Percentiles rank a stretch among this genome's conserved stretches.
These are phyloP conservation scores for Leccinum subfulvum DNA, from an alignment of 1,284 basidiomycete genomes.

Conservation along the genomic window DNA sequence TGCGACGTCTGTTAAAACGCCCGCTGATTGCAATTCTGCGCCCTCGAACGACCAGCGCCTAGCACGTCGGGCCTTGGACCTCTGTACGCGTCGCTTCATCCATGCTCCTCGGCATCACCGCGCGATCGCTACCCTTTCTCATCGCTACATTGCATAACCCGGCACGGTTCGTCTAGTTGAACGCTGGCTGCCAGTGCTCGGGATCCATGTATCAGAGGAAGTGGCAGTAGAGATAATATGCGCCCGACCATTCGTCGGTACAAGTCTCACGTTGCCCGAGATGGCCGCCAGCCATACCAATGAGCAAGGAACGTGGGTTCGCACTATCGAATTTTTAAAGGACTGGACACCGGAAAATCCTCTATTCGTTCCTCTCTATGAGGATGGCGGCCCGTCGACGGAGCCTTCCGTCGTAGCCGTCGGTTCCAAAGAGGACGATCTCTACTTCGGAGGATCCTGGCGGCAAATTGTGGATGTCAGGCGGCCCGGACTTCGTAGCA, in stretches of 20 bases:
- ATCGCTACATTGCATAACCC: conserved; percentile 78
- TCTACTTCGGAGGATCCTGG: conserved; percentile 77
- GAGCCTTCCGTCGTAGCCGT: conserved; percentile 24
- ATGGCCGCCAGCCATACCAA: conserved; percentile 43
- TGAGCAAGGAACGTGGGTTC: conserved; percentile 81
- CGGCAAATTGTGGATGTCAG: conserved; percentile 75
- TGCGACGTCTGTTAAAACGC: conserved; percentile 40
- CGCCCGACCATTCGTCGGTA: conserved; percentile 59
- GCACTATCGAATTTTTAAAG: conserved; percentile 72
- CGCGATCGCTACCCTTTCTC: conserved; percentile 76
- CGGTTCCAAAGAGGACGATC: conserved; percentile 49
- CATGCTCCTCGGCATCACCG: conserved; percentile 84
- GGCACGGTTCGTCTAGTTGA: conserved; percentile 87
- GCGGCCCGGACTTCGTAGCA: conserved; percentile 63
- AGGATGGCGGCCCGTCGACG: conserved; percentile 27
- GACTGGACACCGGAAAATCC: conserved; percentile 84
- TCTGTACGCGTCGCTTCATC: conserved; percentile 72
- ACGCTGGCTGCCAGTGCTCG: conserved; percentile 80
- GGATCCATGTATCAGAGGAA: conserved; percentile 70
- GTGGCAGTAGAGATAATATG: conserved; percentile 79
- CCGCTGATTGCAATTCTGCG: conserved; percentile 2
- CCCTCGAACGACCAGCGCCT: conserved; percentile 38
- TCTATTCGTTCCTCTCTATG: conserved; percentile 61
- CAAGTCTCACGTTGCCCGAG: conserved; percentile 10
- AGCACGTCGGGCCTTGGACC: conserved; percentile 54